phyloP scores from a whole-genome alignment of 257 asterid genomes.

The Plantago major region DNA sequence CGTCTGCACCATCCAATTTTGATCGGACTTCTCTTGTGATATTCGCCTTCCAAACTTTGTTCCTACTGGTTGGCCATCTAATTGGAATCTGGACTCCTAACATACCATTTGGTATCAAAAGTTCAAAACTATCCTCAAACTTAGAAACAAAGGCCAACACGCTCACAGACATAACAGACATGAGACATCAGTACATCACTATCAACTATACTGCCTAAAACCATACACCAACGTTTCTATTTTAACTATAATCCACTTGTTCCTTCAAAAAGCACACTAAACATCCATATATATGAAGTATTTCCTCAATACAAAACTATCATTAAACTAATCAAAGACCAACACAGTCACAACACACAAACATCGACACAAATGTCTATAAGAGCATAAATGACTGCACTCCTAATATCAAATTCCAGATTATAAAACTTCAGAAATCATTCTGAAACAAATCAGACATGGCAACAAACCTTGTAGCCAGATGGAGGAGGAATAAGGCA shows the following conservation, averaged over 20 bases:
- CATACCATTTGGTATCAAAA: conserved; percentile 43
- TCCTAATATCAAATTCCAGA: neutral
- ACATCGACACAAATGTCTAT: too few species aligned
- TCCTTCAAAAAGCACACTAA: too few species aligned
- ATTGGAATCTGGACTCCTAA: conserved; percentile 89
- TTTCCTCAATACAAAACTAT: too few species aligned
- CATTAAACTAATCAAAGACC: too few species aligned
- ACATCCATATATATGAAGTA: too few species aligned
- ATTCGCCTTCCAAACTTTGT: conserved; percentile 92
- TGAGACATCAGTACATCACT: too few species aligned
- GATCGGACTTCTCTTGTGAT: conserved; percentile 86
- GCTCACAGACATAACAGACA: neutral
- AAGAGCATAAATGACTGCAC: neutral
- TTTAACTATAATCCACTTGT: too few species aligned
- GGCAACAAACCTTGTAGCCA: conserved; percentile 68
- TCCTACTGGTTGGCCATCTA: conserved; percentile 90
- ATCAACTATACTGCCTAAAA: too few species aligned
- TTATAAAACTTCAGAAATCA: too few species aligned
- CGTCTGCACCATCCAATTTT: conserved; percentile 91
- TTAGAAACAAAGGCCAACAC: conserved; percentile 3
- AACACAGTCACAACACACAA: too few species aligned
- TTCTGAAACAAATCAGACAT: neutral
- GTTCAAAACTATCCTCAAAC: conserved; percentile 45
- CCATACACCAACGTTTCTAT: too few species aligned
- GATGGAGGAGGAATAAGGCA: conserved; percentile 91